Conservation (phyloP, 192 early-diverging fungal species). For the Rhizophagus clarus region DNA sequence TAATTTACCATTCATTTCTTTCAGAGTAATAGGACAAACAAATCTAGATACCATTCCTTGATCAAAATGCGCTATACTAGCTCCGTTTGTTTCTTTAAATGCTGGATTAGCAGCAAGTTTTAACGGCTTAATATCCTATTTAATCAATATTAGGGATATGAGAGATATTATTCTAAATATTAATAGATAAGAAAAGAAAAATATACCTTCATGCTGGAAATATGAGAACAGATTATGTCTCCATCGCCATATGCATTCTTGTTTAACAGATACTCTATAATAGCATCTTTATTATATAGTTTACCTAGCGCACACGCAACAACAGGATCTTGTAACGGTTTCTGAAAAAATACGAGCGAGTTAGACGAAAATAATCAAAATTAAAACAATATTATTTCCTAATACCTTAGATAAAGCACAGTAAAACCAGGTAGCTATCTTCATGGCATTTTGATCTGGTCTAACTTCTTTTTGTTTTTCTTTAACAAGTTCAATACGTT, state of each 20-base stretch:
- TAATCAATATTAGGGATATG: background rate
- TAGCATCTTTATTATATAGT: slow-evolving; percentile 82
- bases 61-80: slow-evolving; percentile 56
- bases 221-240: slow-evolving; percentile 73
- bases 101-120: slow-evolving; percentile 70
- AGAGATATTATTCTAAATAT: background rate
- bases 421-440: slow-evolving; percentile 65
- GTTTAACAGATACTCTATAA: slow-evolving; percentile 78
- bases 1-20: slow-evolving; percentile 86
- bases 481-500: slow-evolving; percentile 83
- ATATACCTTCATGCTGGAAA: slow-evolving; percentile 61
- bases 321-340: slow-evolving; percentile 61
- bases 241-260: slow-evolving; percentile 74
- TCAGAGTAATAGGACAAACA: slow-evolving; percentile 78
- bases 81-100: slow-evolving; percentile 44
- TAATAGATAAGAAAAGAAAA: background rate
- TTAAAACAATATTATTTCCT: background rate
- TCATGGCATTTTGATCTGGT: slow-evolving; percentile 66
- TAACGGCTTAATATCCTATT: slow-evolving; percentile 66
- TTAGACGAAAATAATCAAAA: background rate
- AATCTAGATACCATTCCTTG: slow-evolving; percentile 56
- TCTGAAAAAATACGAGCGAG: slow-evolving; percentile 27
- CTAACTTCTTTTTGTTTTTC: slow-evolving; percentile 68
- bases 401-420: slow-evolving; percentile 80
- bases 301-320: slow-evolving; percentile 73